Evolutionary conservation across 768 basidiomycete species (phyloP).

Genomic region (Rhodotorula paludigena): DNA sequence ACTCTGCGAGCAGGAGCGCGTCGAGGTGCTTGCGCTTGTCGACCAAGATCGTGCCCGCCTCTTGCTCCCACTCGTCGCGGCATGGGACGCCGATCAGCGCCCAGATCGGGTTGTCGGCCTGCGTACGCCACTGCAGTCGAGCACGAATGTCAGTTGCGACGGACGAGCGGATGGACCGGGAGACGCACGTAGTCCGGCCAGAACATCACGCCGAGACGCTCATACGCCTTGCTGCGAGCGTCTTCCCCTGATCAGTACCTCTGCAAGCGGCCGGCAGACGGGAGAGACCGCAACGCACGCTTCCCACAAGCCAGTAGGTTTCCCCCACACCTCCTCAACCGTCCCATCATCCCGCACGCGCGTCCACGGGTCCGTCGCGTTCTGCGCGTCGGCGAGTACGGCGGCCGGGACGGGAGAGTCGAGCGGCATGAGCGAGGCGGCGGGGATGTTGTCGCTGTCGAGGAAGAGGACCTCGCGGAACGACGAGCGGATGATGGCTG

Average conservation of each 20-base stretch:
- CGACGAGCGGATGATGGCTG: constrained; percentile 43
- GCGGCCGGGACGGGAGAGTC: constrained; percentile 44
- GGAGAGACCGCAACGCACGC: background rate
- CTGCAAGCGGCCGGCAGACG: background rate
- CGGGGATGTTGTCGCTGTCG: constrained; percentile 46
- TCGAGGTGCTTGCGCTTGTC: constrained; percentile 50
- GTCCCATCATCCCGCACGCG: background rate
- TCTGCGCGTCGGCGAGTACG: constrained; percentile 46
- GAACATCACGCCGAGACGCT: constrained; percentile 42
- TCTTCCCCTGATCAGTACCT: background rate
- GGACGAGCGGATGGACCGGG: background rate
- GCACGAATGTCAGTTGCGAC: too few relatives aligned
- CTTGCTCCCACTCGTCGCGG: constrained; percentile 51
- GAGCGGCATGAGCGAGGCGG: background rate
- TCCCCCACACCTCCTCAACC: constrained; percentile 8
- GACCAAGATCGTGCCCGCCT: constrained; percentile 51
- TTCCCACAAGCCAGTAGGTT: constrained; percentile 28
- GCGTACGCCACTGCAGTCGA: background rate
- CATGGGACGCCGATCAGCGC: constrained; percentile 49
- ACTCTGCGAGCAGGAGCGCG: constrained; percentile 42
- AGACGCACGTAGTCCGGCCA: constrained; percentile 46
- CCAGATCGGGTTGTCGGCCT: constrained; percentile 44
- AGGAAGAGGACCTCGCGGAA: constrained; percentile 50
- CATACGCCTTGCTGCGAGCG: constrained; percentile 45
- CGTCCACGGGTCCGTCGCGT: constrained; percentile 10